Conservation (phyloP, 208 protist species). For the Phytomonas sp. region DNA sequence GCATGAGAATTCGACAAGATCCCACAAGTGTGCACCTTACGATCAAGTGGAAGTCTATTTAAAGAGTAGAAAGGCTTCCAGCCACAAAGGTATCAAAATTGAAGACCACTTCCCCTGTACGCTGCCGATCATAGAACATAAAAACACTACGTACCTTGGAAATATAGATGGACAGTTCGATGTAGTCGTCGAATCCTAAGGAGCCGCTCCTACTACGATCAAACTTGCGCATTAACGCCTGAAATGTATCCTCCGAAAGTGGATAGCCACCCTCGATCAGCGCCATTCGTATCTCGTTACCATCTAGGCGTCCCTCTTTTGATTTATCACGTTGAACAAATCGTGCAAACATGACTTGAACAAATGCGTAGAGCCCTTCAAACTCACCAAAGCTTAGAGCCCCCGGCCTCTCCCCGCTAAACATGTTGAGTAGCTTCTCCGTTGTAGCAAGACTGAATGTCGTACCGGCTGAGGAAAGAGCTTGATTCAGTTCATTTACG, state of each 20-base stretch:
- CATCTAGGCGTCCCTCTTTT: slow-evolving; percentile 51
- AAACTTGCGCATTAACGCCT: slow-evolving; percentile 80
- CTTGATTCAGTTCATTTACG: slow-evolving; percentile 66
- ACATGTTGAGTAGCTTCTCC: slow-evolving; percentile 76
- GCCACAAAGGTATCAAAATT: slow-evolving; percentile 65
- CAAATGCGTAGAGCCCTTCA: slow-evolving; percentile 61
- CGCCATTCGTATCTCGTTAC: slow-evolving; percentile 60
- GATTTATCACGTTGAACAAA: slow-evolving; percentile 54
- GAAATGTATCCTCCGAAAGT: slow-evolving; percentile 64
- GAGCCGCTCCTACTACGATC: slow-evolving; percentile 60
- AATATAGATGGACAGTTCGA: slow-evolving; percentile 84
- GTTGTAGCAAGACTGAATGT: slow-evolving; percentile 68
- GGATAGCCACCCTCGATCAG: slow-evolving; percentile 39
- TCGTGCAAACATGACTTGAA: slow-evolving; percentile 59
- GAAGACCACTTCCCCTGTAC: slow-evolving; percentile 59
- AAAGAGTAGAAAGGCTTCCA: slow-evolving; percentile 48
- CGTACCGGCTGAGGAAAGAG: slow-evolving; percentile 44
- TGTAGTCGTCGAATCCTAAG: slow-evolving; percentile 84
- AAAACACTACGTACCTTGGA: slow-evolving; percentile 65
- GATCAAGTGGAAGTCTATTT: not conserved
- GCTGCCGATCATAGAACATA: slow-evolving; percentile 59
- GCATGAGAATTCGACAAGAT: not conserved
- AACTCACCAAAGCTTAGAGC: slow-evolving; percentile 71
- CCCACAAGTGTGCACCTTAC: not conserved
- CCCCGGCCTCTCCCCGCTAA: slow-evolving; percentile 60